Evolutionary conservation across 306 rosid genomes (phyloP), one percentile per base, ranked within the genome.

Genomic region (Prunus mongolica): DNA sequence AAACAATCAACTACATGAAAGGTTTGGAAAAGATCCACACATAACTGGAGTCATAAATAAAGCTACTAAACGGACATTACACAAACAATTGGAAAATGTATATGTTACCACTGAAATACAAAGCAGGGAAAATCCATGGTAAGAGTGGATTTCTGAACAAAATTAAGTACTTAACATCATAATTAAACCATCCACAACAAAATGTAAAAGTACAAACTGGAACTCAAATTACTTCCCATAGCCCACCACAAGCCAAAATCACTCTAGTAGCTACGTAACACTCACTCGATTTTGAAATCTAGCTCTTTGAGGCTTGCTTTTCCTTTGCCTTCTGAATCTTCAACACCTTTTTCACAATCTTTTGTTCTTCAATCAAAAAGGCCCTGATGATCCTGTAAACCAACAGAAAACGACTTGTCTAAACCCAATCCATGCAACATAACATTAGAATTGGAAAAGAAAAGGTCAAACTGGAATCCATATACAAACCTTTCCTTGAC

Each of bases 301-400:
- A 90, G 76, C 72, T 83, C 91, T 82, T 92, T 4, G 92, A 13
- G 30, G 97, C 81, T 64, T 50, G 85, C 85, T 90, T 93, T 78
- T 92, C 97, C 80, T 92, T 92, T 19, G 92, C 85, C 87, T 88
- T 90, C 78, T 92, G 97, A 71, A 92, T 92, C 97, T 92, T 92
- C 97, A 92, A 83, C 22, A 90, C 97, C 83, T 92, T 93, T 46
- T 93, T 93, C 84, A 93, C 97, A 80, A 93, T 93, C 86, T 93
- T 93, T 45, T 93, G 97, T 80, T 93, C 97, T 69, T 93, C 97
- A 14, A 93, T 92, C 82, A 93, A 83, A 83, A 93, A 93, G 49
- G 97, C 96, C 22, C 96, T 90, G 54, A 93, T 90, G 72, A 93
- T 93, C 91, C 97, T 90, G 62, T 4, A 20, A 3, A 13, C 22